Base-by-base conservation (phyloP, 768 basidiomycete species). In the Hericium erinaceus region DNA sequence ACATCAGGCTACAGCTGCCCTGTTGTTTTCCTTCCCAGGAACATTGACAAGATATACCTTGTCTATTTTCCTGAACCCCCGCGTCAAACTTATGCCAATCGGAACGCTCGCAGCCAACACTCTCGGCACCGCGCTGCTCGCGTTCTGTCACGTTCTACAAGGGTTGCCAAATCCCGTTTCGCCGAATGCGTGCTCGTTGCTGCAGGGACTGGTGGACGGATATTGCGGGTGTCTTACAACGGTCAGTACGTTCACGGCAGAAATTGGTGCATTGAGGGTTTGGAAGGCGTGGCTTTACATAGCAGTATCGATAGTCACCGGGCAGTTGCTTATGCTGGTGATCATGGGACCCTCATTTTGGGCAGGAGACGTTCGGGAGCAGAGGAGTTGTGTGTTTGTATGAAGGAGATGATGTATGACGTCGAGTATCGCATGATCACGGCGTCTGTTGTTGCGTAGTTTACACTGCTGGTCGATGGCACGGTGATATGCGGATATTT, bases 171-270 rank as follows among this genome's bases (percentile, higher is more conserved):
- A 60, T 38, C 74, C 78, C 11, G 68, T 74, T 8, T 80, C 85
- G 1, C 67, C 70, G 20, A 72, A 77, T 58, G 76, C 80, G 38
- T 97, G 95, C 66, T 76, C 80, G 24, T 74, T 92, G 18, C 70
- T 98, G 44, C 86, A 90, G 66, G 95, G 92, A 1, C 72, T 98
- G 39, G 75, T 77, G 22, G 92, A 98, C 67, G 97, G 97, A 7
- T 98, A 92, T 67, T 98, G 95, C 67, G 97, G 94, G 11, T 94
- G 92, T 72, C 75, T 98, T 64, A 95, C 88, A 1, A 99, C 97
- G 1, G 80, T 99, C 64, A 92, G 89, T 69, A 98, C 95, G 16
- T 95, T 98, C 66, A 87, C 84, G 1, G 85, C 85, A 9, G 97
- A 99, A 68, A 68, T 90, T 20, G 71, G 75, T 38, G 79, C 80